Evolutionary conservation across 2,329 filamentous ascomycete genomes (phyloP).

Genomic region (Ascochyta pisi): DNA sequence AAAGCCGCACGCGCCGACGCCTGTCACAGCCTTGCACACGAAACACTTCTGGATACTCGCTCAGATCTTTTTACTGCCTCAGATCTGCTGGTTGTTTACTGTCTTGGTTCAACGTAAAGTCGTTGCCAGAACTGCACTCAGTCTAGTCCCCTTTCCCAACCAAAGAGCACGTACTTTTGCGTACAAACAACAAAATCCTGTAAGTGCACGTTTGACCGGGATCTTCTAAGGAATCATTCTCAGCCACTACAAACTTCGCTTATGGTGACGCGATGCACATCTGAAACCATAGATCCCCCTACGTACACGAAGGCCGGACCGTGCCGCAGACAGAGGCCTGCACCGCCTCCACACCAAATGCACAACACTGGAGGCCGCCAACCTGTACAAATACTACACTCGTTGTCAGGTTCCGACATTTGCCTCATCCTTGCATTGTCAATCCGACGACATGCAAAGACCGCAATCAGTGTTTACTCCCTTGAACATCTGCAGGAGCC

Average conservation of each 20-base stretch:
- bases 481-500: not conserved
- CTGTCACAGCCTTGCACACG: not conserved
- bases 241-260: not conserved
- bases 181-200: not conserved
- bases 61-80: not conserved
- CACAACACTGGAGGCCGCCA: not conserved
- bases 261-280: not conserved
- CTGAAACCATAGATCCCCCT: not conserved
- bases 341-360: not conserved
- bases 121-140: not conserved
- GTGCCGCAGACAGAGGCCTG: not conserved
- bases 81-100: no score
- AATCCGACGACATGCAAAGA: not conserved
- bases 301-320: not conserved
- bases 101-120: not conserved
- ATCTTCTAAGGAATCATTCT: not conserved
- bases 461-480: not conserved
- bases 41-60: not conserved
- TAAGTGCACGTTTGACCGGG: not conserved
- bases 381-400: not conserved
- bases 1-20: not conserved
- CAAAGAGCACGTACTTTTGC: not conserved
- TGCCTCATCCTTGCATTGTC: not conserved
- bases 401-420: not conserved
- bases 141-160: not conserved